Base-by-base conservation (phyloP, 805 yeast species). In the Saccharomyces paradoxus region DNA sequence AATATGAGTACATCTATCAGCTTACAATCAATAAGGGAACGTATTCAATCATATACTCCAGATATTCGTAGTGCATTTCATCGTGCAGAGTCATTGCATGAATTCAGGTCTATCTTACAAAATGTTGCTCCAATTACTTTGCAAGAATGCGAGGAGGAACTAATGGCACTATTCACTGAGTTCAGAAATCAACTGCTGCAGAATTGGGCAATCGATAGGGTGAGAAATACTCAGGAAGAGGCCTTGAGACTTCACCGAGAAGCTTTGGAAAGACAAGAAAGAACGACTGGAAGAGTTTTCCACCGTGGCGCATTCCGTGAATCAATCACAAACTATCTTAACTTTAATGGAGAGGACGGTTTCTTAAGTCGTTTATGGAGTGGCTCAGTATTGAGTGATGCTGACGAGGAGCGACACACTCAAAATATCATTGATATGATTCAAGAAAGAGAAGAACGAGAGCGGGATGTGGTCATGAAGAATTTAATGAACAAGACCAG, bases 381-480 rank as follows among this genome's bases (percentile, higher is more conserved):
- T 37, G 24, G 44, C 13, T 12, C 44, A 9, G 44, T 17, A 37
- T 10, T 37, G 17, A 44, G 51, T 27, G 48, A 41, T 7, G 50
- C 50, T 13, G 56, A 53, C 14, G 60, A 56, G 14, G 51, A 52
- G 29, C 61, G 55, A 32, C 56, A 62, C 21, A 69, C 71, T 7
- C 69, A 66, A 54, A 58, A 60, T 50, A 64, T 68, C 31, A 63
- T 69, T n/a, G 60, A 61, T 37, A 62, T 67, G 63, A 68, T 69
- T 49, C 70, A 69, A 56, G 65, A 61, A 31, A 58, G 71, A 24
- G 71, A 69, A 53, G 71, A 67, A 41, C 55, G 58, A 46, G 73
- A 68, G 44, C 59, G 59, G 14, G 70, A 65, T 53, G 46, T 53
- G 4, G 55, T 63, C 17, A 61, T 63, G 8, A 61, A 63, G 41